Evolutionary conservation across 2,329 filamentous ascomycete genomes (phyloP).

Genomic region (Colletotrichum truncatum): DNA sequence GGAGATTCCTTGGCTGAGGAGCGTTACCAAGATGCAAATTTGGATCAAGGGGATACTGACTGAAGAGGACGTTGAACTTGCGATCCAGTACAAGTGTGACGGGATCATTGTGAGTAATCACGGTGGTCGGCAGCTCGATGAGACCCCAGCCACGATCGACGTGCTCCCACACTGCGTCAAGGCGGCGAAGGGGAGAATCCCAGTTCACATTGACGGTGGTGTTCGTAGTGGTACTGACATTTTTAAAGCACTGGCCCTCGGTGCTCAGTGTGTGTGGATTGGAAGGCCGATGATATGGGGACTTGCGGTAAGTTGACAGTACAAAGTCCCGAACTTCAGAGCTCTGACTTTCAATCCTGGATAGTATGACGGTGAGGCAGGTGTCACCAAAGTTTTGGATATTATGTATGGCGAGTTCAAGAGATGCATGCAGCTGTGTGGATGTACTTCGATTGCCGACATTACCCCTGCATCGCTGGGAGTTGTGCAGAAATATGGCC

Average conservation of each 20-base stretch:
- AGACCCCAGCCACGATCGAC: conserved; percentile 53
- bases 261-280: neutral
- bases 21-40: conserved; percentile 57
- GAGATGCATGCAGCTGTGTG: neutral
- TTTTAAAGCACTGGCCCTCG: neutral
- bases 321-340: neutral
- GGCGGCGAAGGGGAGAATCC: conserved; percentile 53
- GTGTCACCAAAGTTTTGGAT: conserved; percentile 7
- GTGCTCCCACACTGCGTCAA: conserved; percentile 53
- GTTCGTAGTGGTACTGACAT: neutral
- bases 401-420: neutral
- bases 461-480: neutral
- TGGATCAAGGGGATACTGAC: conserved; percentile 55
- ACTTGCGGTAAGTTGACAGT: neutral
- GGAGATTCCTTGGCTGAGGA: conserved; percentile 59
- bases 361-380: conserved; percentile 16
- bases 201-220: conserved; percentile 11
- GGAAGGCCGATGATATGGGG: neutral
- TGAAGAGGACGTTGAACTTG: conserved; percentile 49
- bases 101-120: conserved; percentile 56
- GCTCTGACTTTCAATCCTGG: neutral
- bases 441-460: neutral
- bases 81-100: conserved; percentile 45
- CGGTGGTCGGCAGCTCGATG: conserved; percentile 56
- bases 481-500: neutral